A percentile compares a stretch with the other conserved stretches of the same genome.
These are phyloP conservation scores for Bidens hawaiensis DNA, from an alignment of 140 eudicot species.

Conservation along the genomic window DNA sequence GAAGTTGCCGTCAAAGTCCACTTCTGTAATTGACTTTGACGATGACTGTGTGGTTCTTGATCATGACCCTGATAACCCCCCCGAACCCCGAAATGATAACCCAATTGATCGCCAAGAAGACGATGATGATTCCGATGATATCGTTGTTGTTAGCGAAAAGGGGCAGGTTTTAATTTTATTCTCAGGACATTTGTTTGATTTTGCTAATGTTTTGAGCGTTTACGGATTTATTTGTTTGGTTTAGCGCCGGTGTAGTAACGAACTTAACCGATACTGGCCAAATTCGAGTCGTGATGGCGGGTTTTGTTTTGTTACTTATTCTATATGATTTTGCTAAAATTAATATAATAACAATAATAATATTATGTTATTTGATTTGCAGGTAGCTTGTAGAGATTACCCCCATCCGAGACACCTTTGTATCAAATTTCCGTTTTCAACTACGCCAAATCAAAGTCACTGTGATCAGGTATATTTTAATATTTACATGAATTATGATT, in stretches of 20 bases:
- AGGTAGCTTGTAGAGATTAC: conserved; percentile 93
- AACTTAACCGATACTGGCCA: too few relatives aligned
- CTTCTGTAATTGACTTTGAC: conserved; percentile 15
- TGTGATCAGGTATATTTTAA: conserved; percentile 56
- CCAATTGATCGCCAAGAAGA: conserved; percentile 3
- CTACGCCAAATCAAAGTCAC: conserved; percentile 56
- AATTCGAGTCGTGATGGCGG: too few relatives aligned
- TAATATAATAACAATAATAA: neutral
- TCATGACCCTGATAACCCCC: conserved; percentile 64
- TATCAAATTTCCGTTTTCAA: conserved; percentile 59
- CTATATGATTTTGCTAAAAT: too few relatives aligned
- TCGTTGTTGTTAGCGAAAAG: conserved; percentile 62
- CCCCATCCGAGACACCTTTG: conserved; percentile 91
- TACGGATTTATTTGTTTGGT: neutral
- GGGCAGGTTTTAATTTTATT: conserved; percentile 57
- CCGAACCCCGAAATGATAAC: conserved; percentile 12
- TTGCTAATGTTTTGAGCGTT: too few relatives aligned
- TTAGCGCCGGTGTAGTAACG: too few relatives aligned
- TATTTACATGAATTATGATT: too few relatives aligned
- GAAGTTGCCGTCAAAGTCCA: conserved; percentile 21
- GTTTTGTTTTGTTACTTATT: too few relatives aligned
- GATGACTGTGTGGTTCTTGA: conserved; percentile 75
- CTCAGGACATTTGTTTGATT: neutral
- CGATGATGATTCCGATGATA: conserved; percentile 46
- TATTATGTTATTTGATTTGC: conserved; percentile 1